Conservation (phyloP, 306 rosid genomes). For the Dryas drummondii region DNA sequence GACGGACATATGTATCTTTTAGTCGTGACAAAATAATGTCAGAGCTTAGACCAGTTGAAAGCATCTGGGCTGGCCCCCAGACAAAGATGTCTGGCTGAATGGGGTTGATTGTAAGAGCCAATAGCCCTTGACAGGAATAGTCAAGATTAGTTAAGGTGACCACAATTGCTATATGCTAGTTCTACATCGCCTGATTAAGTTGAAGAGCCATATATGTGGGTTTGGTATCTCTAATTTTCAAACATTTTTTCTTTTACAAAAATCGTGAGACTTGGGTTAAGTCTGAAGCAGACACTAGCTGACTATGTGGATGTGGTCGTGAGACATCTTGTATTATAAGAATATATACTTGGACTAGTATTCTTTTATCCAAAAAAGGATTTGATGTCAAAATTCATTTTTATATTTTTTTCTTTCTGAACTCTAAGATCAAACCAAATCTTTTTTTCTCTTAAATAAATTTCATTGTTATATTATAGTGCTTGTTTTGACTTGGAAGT, state of each 20-base stretch:
- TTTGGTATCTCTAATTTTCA: too few relatives aligned
- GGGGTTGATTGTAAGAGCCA: background rate
- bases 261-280: too few relatives aligned
- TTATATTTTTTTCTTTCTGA: background rate
- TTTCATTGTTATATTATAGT: background rate
- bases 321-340: background rate
- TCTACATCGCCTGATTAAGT: too few relatives aligned
- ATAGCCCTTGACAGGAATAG: background rate
- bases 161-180: too few relatives aligned
- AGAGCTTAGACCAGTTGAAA: background rate
- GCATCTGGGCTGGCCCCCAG: background rate
- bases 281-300: background rate
- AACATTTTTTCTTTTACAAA: too few relatives aligned
- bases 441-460: background rate
- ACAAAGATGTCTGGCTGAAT: background rate
- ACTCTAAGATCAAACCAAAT: background rate
- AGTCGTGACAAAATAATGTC: background rate
- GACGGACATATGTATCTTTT: too few relatives aligned
- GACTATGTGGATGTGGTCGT: background rate
- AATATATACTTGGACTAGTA: background rate
- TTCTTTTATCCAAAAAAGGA: too few relatives aligned
- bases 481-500: conserved; percentile 17
- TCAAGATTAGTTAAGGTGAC: background rate
- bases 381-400: background rate
- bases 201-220: too few relatives aligned